A percentile compares a stretch with the other conserved stretches of the same genome.
These are phyloP conservation scores for Apiotrichum porosum DNA, from an alignment of 1,284 basidiomycete genomes.

Conservation along the genomic window DNA sequence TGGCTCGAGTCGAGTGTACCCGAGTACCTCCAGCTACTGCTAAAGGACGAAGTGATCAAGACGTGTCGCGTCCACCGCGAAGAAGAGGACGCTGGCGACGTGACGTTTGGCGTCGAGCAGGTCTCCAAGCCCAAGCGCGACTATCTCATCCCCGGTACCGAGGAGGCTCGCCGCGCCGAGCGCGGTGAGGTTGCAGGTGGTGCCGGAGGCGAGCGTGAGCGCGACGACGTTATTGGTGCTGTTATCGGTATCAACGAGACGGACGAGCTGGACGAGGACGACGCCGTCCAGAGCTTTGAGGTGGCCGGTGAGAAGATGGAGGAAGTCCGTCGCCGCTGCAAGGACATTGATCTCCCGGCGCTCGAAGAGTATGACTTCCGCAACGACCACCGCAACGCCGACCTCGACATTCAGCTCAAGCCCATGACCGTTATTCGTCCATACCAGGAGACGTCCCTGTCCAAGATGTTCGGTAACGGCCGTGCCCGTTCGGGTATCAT, in stretches of 20 bases:
- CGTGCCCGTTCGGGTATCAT: conserved; percentile 97
- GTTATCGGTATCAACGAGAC: conserved; percentile 84
- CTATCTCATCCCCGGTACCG: conserved; percentile 74
- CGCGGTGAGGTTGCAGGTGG: conserved; percentile 19
- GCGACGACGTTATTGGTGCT: conserved; percentile 58
- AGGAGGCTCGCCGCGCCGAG: conserved; percentile 43
- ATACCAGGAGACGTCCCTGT: conserved; percentile 93
- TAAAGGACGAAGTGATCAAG: conserved; percentile 74
- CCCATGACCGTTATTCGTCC: conserved; percentile 92
- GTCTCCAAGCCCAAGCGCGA: conserved; percentile 68
- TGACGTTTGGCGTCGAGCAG: conserved; percentile 74
- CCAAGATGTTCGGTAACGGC: conserved; percentile 98
- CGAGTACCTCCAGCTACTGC: conserved; percentile 76
- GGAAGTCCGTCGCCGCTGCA: conserved; percentile 87
- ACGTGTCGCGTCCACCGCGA: conserved; percentile 38
- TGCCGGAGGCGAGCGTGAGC: conserved; percentile 13
- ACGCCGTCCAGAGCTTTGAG: conserved; percentile 91
- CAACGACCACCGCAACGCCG: conserved; percentile 88
- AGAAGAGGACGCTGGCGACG: conserved; percentile 35
- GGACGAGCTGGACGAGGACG: conserved; percentile 91
- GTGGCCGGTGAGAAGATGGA: conserved; percentile 89
- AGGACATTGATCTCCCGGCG: conserved; percentile 92
- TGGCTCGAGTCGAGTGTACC: conserved; percentile 90
- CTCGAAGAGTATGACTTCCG: conserved; percentile 97
- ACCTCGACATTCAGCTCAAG: conserved; percentile 93